These are phyloP conservation scores for Pestalotiopsis fici DNA, from an alignment of 2,329 filamentous ascomycete genomes.

Conservation along the genomic window DNA sequence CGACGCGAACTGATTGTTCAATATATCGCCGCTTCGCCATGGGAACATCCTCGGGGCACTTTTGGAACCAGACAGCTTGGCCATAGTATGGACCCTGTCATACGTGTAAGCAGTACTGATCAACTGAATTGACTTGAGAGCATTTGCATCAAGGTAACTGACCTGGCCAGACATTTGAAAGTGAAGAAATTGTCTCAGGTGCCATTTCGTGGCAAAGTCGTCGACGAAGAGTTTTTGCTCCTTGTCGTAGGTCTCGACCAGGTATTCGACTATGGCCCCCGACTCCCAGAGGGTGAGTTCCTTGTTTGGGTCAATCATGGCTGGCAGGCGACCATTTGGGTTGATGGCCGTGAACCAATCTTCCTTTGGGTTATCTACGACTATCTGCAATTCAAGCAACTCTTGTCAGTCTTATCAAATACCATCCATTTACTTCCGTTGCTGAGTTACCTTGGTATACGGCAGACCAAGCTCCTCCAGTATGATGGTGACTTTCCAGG, in stretches of 20 bases:
- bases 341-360: constrained; percentile 24
- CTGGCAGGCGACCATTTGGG: constrained; percentile 8
- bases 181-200: constrained; percentile 43
- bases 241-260: constrained; percentile 33
- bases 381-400: constrained; percentile 17
- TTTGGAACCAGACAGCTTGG: constrained; percentile 42
- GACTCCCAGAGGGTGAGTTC: constrained; percentile 9
- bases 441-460: constrained; percentile 20
- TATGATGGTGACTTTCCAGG: constrained; percentile 26
- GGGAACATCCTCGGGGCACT: constrained; percentile 29
- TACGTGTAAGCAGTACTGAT: constrained; percentile 34
- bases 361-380: constrained; percentile 25
- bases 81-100: constrained; percentile 45
- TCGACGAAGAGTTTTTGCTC: constrained; percentile 15
- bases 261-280: constrained; percentile 6
- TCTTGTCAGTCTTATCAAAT: too few relatives aligned
- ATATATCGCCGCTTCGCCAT: constrained; percentile 26
- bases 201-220: constrained; percentile 33
- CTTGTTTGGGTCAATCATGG: constrained; percentile 6
- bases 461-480: constrained; percentile 31
- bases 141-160: constrained; percentile 16
- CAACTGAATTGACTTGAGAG: background rate
- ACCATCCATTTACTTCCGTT: background rate
- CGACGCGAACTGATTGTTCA: constrained; percentile 20
- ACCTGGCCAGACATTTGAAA: constrained; percentile 32